Evolutionary conservation across 257 asterid species (phyloP).

Genomic region (Petunia secreta): DNA sequence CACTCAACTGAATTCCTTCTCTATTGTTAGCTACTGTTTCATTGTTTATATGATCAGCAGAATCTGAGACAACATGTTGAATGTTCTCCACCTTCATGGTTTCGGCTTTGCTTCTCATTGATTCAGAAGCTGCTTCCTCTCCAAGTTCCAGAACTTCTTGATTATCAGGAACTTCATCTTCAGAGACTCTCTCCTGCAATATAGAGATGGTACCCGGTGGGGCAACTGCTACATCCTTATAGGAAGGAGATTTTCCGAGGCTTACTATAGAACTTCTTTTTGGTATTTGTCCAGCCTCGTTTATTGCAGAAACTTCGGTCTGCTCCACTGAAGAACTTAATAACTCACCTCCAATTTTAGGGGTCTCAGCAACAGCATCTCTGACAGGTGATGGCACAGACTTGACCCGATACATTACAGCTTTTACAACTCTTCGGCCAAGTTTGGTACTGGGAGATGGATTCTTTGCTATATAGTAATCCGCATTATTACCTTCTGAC

Average conservation of each 20-base stretch:
- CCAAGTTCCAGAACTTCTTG: slow-evolving; percentile 44
- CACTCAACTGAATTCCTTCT: slow-evolving; percentile 45
- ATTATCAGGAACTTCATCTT: slow-evolving; percentile 42
- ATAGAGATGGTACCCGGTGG: slow-evolving; percentile 90
- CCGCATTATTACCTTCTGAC: slow-evolving; percentile 75
- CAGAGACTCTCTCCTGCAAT: slow-evolving; percentile 62
- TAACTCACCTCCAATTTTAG: slow-evolving; percentile 50
- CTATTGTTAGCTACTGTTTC: slow-evolving; percentile 43
- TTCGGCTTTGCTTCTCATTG: slow-evolving; percentile 40
- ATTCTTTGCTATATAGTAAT: slow-evolving; percentile 79
- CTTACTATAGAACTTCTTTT: slow-evolving; percentile 76
- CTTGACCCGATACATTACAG: slow-evolving; percentile 87
- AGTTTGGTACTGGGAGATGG: slow-evolving; percentile 61
- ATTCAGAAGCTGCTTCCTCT: slow-evolving; percentile 36
- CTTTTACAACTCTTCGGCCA: slow-evolving; percentile 74
- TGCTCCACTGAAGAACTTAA: slow-evolving; percentile 49
- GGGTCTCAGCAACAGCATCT: slow-evolving; percentile 49
- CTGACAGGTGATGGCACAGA: slow-evolving; percentile 57
- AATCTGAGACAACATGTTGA: slow-evolving; percentile 37
- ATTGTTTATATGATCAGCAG: slow-evolving; percentile 42
- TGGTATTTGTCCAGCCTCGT: slow-evolving; percentile 50
- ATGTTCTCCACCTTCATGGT: slow-evolving; percentile 42
- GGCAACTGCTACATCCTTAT: slow-evolving; percentile 97
- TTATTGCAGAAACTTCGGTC: slow-evolving; percentile 49
- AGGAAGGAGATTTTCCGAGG: slow-evolving; percentile 92